Base-by-base conservation (phyloP, 2,329 filamentous ascomycete species). In the Daldinia sp. region DNA sequence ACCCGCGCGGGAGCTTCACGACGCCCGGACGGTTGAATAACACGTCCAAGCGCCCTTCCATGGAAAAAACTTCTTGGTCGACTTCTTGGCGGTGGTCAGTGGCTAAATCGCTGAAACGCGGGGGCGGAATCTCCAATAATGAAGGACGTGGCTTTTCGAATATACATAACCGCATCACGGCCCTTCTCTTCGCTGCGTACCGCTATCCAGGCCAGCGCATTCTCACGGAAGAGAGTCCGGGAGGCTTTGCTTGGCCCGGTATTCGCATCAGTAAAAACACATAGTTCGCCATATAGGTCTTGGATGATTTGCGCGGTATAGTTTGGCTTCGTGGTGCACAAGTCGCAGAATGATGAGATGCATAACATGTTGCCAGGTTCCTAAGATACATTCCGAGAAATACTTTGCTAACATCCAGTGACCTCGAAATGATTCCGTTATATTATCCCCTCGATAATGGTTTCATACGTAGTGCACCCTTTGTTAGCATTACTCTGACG, bases 1-100 rank as follows among this genome's bases (percentile, higher is more conserved):
- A 79, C 3, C 78, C 79, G 4, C 70, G 60, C 0, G 80, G 79
- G 1, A 79, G 76, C 2, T 72, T 67, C 79, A 82, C 82, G 35
- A 82, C 74, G 4, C 76, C 81, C 0, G 82, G 66, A 46, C 74
- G 75, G 57, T 75, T 74, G 54, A 68, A 73, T 3, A 75, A 56
- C 0, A 73, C 64, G 33, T 75, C 73, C 13, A 74, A 72, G 51
- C 67, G 69, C 18, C 62, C 12, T 26, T 72, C 70, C 10, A 69
- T 66, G 6, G 41, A 15, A n/a, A 63, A 48, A 75, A 75, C 3
- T 13, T 28, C 9, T 65, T 33, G 1, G 73, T 77, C 6, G 64
- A 64, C 15, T 48, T 37, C 12, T 64, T 61, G 44, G 75, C 69
- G 6, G 68, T 72, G 20, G 50, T 53, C 18, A 76, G 68, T 72